Evolutionary conservation across 78 protist genomes (phyloP).

Genomic region (Guillardia theta): DNA sequence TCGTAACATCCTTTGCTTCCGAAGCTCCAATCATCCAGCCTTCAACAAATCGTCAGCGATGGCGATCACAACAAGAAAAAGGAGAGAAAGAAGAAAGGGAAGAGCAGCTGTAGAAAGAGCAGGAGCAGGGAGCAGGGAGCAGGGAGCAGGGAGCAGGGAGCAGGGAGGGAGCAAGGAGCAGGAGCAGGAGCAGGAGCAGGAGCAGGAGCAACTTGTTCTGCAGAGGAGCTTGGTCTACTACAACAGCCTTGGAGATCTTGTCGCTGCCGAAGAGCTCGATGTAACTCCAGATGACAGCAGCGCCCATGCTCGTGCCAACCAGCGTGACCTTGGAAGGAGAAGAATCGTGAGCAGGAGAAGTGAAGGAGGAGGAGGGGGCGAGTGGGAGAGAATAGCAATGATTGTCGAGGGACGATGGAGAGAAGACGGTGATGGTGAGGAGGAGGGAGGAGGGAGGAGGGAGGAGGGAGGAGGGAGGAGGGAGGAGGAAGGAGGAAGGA

Average conservation of each 20-base stretch:
- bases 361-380: too few relatives aligned
- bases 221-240: slow-evolving; percentile 46
- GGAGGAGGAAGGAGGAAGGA: too few relatives aligned
- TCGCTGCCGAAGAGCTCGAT: neutral
- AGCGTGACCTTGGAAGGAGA: neutral
- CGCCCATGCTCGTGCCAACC: neutral
- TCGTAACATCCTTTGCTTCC: neutral
- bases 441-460: too few relatives aligned
- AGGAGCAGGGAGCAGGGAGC: neutral
- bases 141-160: neutral
- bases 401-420: too few relatives aligned
- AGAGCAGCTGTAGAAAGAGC: neutral
- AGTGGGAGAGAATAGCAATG: too few relatives aligned
- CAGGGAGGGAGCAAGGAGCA: neutral
- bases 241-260: neutral
- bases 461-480: too few relatives aligned
- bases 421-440: too few relatives aligned
- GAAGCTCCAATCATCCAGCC: neutral
- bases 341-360: too few relatives aligned
- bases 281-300: slow-evolving; percentile 24
- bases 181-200: neutral
- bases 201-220: too few relatives aligned
- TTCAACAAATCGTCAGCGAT: neutral
- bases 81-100: neutral
- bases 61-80: neutral